Percentiles rank a stretch among this genome's conserved stretches.
Conservation (phyloP, 768 basidiomycete species). For the Phanerochaete carnosa region DNA sequence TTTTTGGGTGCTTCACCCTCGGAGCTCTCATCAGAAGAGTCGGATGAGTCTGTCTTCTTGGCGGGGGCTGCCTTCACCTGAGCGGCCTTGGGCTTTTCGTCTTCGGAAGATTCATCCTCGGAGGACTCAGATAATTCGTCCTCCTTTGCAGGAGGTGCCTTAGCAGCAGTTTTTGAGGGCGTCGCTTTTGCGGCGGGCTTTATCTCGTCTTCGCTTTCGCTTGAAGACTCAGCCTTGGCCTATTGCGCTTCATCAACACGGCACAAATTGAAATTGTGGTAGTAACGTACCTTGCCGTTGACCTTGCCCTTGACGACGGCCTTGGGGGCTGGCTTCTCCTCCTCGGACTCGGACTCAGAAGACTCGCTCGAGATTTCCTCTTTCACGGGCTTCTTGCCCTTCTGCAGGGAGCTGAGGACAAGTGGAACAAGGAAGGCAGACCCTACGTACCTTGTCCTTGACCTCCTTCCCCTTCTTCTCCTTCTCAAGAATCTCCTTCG, state of each 20-base stretch:
- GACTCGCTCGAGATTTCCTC: conserved; percentile 37
- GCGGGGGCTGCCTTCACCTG: conserved; percentile 28
- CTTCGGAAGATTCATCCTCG: conserved; percentile 26
- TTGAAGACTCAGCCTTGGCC: conserved; percentile 17
- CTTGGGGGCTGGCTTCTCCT: conserved; percentile 12
- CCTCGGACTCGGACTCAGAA: conserved; percentile 14
- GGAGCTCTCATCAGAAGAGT: conserved; percentile 8
- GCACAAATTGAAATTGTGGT: neutral
- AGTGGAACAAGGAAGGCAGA: neutral
- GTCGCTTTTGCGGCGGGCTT: conserved; percentile 19
- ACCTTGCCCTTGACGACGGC: conserved; percentile 29
- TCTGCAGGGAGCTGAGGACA: neutral
- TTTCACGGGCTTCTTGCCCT: conserved; percentile 14
- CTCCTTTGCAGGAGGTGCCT: conserved; percentile 33
- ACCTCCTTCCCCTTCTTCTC: conserved; percentile 25
- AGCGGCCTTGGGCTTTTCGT: conserved; percentile 37
- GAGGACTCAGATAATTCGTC: conserved; percentile 11
- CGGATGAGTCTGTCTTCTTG: conserved; percentile 16
- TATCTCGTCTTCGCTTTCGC: conserved; percentile 28
- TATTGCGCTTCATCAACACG: neutral
- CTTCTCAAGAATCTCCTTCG: conserved; percentile 43
- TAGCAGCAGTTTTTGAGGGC: conserved; percentile 33
- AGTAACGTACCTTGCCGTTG: conserved; percentile 17
- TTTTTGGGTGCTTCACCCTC: conserved; percentile 19
- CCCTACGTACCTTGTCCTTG: conserved; percentile 27